phyloP scores from a whole-genome alignment of 768 basidiomycete species.

The Solioccasus polychromus region DNA sequence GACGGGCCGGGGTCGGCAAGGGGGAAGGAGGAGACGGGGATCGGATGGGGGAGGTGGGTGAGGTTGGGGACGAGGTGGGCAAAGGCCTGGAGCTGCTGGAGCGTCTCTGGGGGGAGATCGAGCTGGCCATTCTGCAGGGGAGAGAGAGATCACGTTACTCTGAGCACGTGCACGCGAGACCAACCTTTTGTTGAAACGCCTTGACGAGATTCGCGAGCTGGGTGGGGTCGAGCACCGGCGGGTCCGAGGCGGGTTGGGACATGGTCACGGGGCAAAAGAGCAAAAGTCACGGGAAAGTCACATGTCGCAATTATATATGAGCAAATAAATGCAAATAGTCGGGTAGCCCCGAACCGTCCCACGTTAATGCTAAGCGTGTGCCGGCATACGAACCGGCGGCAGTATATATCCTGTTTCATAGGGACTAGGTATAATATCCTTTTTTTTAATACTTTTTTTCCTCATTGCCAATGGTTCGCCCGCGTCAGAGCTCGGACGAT shows the following conservation, averaged over 20 bases:
- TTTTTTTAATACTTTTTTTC: too few species aligned
- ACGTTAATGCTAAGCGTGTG: too few species aligned
- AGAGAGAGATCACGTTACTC: slow-evolving; percentile 3
- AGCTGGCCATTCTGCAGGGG: slow-evolving; percentile 43
- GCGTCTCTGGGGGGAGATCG: slow-evolving; percentile 58
- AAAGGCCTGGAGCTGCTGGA: slow-evolving; percentile 55
- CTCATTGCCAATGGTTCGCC: slow-evolving; percentile 22
- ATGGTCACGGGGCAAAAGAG: slow-evolving; percentile 42
- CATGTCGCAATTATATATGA: slow-evolving; percentile 37
- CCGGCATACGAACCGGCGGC: too few species aligned
- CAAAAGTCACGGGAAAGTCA: slow-evolving; percentile 43
- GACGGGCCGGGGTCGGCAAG: slow-evolving; percentile 67
- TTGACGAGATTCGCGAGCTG: slow-evolving; percentile 63
- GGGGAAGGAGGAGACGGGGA: slow-evolving; percentile 42
- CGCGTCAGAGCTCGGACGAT: slow-evolving; percentile 54
- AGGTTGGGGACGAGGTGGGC: slow-evolving; percentile 37
- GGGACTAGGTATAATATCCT: too few species aligned
- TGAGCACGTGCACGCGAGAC: too few species aligned
- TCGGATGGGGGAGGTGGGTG: slow-evolving; percentile 21
- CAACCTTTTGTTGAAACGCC: slow-evolving; percentile 54
- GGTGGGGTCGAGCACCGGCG: slow-evolving; percentile 40
- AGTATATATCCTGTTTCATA: too few species aligned
- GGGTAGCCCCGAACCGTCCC: too few species aligned
- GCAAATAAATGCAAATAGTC: slow-evolving; percentile 35
- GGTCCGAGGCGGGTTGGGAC: slow-evolving; percentile 11